Evolutionary conservation across 2,329 filamentous ascomycete genomes (phyloP), one percentile per base, ranked within the genome.

Genomic region (Ceratocystis cacaofunesta): DNA sequence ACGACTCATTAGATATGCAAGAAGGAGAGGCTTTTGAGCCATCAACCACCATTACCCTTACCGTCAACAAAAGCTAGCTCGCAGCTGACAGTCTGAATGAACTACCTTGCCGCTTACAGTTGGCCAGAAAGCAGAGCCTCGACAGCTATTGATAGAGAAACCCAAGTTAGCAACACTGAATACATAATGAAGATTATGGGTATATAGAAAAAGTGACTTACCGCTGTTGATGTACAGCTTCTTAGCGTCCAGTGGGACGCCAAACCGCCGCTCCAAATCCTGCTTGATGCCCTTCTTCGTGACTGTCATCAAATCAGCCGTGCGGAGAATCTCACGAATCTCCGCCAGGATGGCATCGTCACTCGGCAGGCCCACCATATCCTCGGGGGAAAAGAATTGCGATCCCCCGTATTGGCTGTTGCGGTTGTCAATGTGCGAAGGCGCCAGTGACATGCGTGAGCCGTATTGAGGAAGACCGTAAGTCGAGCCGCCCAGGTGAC

Each of bases 261-360:
- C 89, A 72, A 99, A 99, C 68, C 92, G 84, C 72, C 85, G 85
- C 80, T 99, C 94, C 66, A 99, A 78, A 78, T 99, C 94, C 70
- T 84, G 78, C 82, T 97, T 97, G 76, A 99, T 89, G 71, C 89
- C 90, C 84, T 99, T 99, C 85, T 99, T 99, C 70, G 94, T 99
- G 55, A 99, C 90, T 3, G 85, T 92, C 94, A 99, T 99, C 72
- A 99, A 78, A 76, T 99, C 94, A 1, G 91, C 92, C 12, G 88
- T 95, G 70, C 86, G 84, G 68, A 99, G 79, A 69, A 99, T 96
- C 72, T 96, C 91, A 63, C 94, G 84, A 71, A 99, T 99, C 80
- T 99, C 94, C 0, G 90, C 87, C 68, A 99, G 78, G 62, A 99
- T 80, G 10, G 90, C 88, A 72, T 99, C 94, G 70, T 99, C 94